Base-by-base conservation (phyloP, 176 grass and related monocot genomes). In the Avena eriantha region DNA sequence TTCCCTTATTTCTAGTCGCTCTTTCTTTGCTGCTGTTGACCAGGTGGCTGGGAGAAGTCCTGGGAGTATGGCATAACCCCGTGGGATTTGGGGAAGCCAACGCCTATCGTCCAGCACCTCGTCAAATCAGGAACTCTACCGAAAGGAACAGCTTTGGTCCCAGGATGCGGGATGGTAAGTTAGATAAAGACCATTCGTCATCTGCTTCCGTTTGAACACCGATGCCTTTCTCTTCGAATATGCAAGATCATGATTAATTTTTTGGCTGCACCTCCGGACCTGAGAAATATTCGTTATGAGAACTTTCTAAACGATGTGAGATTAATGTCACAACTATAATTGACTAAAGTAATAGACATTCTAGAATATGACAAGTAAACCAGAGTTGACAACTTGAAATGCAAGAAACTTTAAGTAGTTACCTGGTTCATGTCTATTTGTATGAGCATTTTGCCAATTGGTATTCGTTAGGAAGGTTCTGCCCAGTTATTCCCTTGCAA, bases 41-140 rank as follows among this genome's bases (percentile, higher is more conserved):
- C 66, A 98, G 97, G 86, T 90, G 93, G 80, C 26, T 98, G 97
- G 97, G 87, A 93, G 39, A 94, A 89, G 60, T 80, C 90, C 39
- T 98, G 97, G 97, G 87, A 93, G 51, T 21, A 74, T 81, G 92
- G 90, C 64, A 19, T 98, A 57, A 92, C 76, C 19, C 97, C 97
- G 3, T 98, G 97, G 97, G 93, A 98, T 89, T 74, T 98, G 88
- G 90, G 92, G 55, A 85, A 90, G 77, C 86, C 89, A 50, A 91
- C 94, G 1, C 97, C 97, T 36, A 69, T 87, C 61, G 58, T 98
- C 6, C 8, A 78, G 58, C 87, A 91, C 55, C 92, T 98, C 21
- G 92, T 91, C 77, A 81, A 82, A 90, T 86, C 84, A 87, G 83
- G 84, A 86, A 86, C 87, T 43, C 90, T 98, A 13, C 94, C 92